These are phyloP conservation scores for Brachypodium distachyon DNA, from an alignment of 202 grass and related monocot species.

Conservation along the genomic window DNA sequence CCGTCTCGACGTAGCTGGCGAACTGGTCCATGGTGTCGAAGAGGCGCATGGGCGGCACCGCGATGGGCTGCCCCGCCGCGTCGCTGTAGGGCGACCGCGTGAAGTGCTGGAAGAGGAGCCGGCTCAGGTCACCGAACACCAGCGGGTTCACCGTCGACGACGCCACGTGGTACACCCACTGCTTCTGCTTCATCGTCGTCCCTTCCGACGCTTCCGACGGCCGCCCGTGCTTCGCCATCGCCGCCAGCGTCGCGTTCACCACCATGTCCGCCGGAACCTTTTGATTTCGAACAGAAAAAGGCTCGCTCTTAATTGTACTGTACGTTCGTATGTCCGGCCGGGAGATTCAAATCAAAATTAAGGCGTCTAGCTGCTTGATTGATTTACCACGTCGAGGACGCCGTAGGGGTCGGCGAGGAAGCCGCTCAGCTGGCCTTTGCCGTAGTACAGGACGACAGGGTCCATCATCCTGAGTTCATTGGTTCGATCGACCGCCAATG, in stretches of 20 bases:
- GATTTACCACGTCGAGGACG: constrained; percentile 79
- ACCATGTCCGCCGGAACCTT: constrained; percentile 99
- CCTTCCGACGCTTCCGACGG: constrained; percentile 12
- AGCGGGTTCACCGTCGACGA: constrained; percentile 81
- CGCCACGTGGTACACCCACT: constrained; percentile 84
- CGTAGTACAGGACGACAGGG: constrained; percentile 83
- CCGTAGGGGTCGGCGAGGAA: constrained; percentile 71
- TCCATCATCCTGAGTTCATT: constrained; percentile 76
- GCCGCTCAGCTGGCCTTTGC: constrained; percentile 75
- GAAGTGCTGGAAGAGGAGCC: constrained; percentile 75
- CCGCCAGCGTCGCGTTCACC: constrained; percentile 78
- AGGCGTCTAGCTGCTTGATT: too few relatives aligned
- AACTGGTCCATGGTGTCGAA: constrained; percentile 72
- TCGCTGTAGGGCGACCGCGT: constrained; percentile 41
- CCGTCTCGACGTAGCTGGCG: constrained; percentile 54
- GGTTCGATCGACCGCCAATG: neutral
- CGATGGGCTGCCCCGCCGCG: constrained; percentile 47
- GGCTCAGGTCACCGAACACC: constrained; percentile 59
- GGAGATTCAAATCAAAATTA: too few relatives aligned
- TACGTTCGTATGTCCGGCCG: too few relatives aligned
- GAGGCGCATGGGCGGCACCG: constrained; percentile 48
- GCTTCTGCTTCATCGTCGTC: too few relatives aligned
- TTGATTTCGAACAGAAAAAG: too few relatives aligned
- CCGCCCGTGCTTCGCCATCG: constrained; percentile 72
- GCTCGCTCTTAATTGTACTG: too few relatives aligned